These are phyloP conservation scores for Kuraishia ogatae DNA, from an alignment of 805 yeast species.

Conservation along the genomic window DNA sequence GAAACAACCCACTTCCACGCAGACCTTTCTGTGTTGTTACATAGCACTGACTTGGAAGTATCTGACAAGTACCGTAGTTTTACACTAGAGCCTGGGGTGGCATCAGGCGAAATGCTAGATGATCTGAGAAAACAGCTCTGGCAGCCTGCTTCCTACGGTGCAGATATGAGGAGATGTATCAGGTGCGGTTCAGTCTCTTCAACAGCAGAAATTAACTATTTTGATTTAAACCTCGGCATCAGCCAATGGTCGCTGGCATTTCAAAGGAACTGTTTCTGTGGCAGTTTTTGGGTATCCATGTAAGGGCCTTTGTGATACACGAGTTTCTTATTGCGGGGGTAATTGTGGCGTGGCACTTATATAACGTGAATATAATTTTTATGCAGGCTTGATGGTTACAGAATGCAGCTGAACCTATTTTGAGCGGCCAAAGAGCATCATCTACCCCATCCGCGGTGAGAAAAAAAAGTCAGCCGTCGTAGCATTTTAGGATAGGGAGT, in stretches of 20 bases:
- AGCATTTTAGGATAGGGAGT: not conserved
- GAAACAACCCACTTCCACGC: not conserved
- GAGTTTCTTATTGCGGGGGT: not conserved
- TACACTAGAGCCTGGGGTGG: slow-evolving; percentile 12
- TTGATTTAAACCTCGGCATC: slow-evolving; percentile 19
- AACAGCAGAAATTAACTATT: slow-evolving; percentile 18
- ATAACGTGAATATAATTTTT: not conserved
- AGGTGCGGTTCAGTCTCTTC: slow-evolving; percentile 26
- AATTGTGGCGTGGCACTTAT: not conserved
- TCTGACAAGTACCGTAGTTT: slow-evolving; percentile 8
- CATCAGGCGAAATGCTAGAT: slow-evolving; percentile 21
- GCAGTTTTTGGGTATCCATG: slow-evolving; percentile 61
- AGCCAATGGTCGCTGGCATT: slow-evolving; percentile 53
- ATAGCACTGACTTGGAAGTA: not conserved
- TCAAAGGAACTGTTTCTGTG: slow-evolving; percentile 71
- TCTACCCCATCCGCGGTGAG: not conserved
- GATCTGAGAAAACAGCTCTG: slow-evolving; percentile 22
- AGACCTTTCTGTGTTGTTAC: not conserved
- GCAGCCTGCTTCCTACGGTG: slow-evolving; percentile 13
- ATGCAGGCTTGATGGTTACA: not conserved
- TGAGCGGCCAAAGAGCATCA: not conserved
- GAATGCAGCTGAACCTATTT: not conserved
- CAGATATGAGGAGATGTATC: slow-evolving; percentile 21
- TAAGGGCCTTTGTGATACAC: slow-evolving; percentile 4
- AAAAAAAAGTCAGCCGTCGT: not conserved